phyloP scores from a whole-genome alignment of 2,329 filamentous ascomycete species.

The Dactylellina leptospora region DNA sequence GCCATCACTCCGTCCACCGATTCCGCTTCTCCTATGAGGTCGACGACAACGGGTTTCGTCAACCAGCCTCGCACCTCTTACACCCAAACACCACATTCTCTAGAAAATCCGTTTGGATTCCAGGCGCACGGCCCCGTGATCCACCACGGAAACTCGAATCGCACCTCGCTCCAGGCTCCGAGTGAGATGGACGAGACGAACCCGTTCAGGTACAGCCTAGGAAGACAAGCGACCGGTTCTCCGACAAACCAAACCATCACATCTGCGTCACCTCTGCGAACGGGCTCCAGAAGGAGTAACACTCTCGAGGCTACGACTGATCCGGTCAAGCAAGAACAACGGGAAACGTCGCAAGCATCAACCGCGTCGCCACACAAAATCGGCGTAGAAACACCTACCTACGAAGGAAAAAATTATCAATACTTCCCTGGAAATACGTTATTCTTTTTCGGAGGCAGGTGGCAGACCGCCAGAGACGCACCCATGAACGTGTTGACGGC shows the following conservation, averaged over 20 bases:
- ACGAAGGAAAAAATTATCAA: conserved; percentile 77
- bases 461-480: conserved; percentile 85
- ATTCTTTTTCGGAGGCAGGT: conserved; percentile 84
- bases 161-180: conserved; percentile 41
- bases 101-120: conserved; percentile 44
- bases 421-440: conserved; percentile 94
- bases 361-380: conserved; percentile 19
- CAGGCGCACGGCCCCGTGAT: conserved; percentile 26
- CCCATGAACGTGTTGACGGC: conserved; percentile 91
- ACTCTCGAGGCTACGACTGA: conserved; percentile 23
- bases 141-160: conserved; percentile 44
- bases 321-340: conserved; percentile 29
- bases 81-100: conserved; percentile 26
- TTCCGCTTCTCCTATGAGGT: conserved; percentile 19
- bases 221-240: conserved; percentile 44
- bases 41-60: conserved; percentile 32
- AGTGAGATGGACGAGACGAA: conserved; percentile 49
- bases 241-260: conserved; percentile 55
- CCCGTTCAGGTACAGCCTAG: conserved; percentile 48
- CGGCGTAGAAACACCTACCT: conserved; percentile 19
- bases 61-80: conserved; percentile 29
- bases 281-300: conserved; percentile 58
- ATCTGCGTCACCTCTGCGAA: conserved; percentile 58
- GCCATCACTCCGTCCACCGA: conserved; percentile 22
- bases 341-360: conserved; percentile 41